Evolutionary conservation across 495 filamentous ascomycete species (phyloP).

Genomic region (Podospora bellae-mahoneyi): DNA sequence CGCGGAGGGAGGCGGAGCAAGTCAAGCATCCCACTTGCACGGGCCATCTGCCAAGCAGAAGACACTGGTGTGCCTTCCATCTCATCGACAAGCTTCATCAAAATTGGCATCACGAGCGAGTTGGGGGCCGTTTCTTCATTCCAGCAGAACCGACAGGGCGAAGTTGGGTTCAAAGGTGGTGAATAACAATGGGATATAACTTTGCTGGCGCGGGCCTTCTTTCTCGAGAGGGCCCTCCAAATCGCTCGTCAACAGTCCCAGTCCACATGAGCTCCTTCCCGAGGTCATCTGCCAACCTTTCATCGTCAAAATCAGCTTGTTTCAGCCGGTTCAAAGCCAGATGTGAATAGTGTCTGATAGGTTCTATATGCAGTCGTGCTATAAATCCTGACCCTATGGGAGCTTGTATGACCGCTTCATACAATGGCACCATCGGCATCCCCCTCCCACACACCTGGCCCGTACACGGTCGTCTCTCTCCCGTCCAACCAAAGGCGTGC

Average conservation of each 20-base stretch:
- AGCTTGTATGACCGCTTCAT: background rate
- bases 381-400: background rate
- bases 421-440: background rate
- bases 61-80: background rate
- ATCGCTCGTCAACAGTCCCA: background rate
- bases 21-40: background rate
- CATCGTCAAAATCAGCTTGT: background rate
- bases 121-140: background rate
- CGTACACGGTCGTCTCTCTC: background rate
- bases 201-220: background rate
- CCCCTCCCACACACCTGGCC: background rate
- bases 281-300: background rate
- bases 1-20: background rate
- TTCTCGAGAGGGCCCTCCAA: background rate
- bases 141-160: background rate
- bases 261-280: background rate
- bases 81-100: background rate
- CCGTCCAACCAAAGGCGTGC: conserved; percentile 13
- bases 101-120: background rate
- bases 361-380: background rate
- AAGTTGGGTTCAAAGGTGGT: background rate
- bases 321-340: background rate
- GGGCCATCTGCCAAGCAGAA: background rate
- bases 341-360: background rate
- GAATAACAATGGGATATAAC: background rate